Base-by-base conservation (phyloP, 768 basidiomycete species). In the Collybia sordida region DNA sequence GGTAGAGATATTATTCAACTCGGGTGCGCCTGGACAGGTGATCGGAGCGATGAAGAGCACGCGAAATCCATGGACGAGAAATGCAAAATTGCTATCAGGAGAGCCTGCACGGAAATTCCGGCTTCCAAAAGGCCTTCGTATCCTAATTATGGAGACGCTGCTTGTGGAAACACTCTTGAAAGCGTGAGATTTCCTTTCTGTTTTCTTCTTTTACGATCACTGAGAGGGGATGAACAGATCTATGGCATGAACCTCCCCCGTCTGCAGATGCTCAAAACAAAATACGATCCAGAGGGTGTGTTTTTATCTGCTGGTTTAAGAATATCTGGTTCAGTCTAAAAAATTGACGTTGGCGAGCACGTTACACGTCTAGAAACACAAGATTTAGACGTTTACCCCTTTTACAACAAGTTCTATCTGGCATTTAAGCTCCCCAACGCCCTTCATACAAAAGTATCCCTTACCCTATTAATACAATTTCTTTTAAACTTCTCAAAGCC, bases 181-280 rank as follows among this genome's bases (percentile, higher is more conserved):
- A n/a, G 37, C 15, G 36, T 38, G 23, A 25, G 36, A 3, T n/a
- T 0, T 37, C 24, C n/a, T 18, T 45, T 34, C 12, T 2, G 18
- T 15, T 17, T n/a, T 19, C 8, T 19, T 35, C 6, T 4, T 31
- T n/a, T 27, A 11, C 4, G 7, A 8, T 25, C 31, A 6, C 4
- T 28, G 27, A 8, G 11, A 27, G 11, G 9, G 40, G 1, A 6
- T 7, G 6, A 6, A 31, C 19, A 38, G 36, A 35, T 18, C 11
- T 47, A 47, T 8, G 35, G 45, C 2, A 3, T 22, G 36, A 47
- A 38, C 25, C 35, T 47, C n/a, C 21, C 44, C 42, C 66, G 72
- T 19, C 35, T 42, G 49, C 31, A 6, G 28, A 27, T 24, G 14
- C 23, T 41, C 19, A 36, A 50, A 17, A 6, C 35, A 21, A 38